Evolutionary conservation across 140 eudicot species (phyloP), one percentile per base, ranked within the genome.

Genomic region (Bidens hawaiensis): DNA sequence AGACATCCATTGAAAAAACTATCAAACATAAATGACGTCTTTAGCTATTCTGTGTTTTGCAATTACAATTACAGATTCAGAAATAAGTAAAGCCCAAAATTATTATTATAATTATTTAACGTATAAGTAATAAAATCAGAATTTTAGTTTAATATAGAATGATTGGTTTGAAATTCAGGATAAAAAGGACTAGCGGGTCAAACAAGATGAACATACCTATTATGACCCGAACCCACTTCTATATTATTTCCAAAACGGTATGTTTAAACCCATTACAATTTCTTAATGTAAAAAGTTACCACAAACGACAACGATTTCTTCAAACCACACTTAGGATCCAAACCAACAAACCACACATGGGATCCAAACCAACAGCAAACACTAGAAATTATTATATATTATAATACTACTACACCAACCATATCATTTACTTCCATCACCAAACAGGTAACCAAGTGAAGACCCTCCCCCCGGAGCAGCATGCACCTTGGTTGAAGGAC

Each of bases 401-500:
- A 66, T 49, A 21, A 23, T 24, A 24, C 16, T 49, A 21, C 25
- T 24, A 24, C 16, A 13, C 2, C 59, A 50, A 59, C 43, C 51
- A 40, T 11, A 60, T 60, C 78, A 81, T 30, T 85, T 82, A 70
- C 75, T 79, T 40, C 89, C 86, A 40, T 79, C 90, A 14, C 90
- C 95, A 77, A 86, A 82, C 34, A 86, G 90, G 77, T 86, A 86
- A 31, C 79, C 95, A 70, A 86, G 63, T 34, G 95, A 83, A 54
- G 61, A 54, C 22, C 61, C 61, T 54, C 61, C 61, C 2, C 61
- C 61, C 2, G 61, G 61, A 54, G 61, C 61, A 27, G 61, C 61
- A 54, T 83, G 95, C 36, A 86, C 95, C 71, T 86, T 86, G 8
- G 90, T 83, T 25, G 95, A 79, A 38, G 95, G 95, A 12, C 95